phyloP scores from a whole-genome alignment of 2,329 filamentous ascomycete genomes.

The Colletotrichum camelliae region DNA sequence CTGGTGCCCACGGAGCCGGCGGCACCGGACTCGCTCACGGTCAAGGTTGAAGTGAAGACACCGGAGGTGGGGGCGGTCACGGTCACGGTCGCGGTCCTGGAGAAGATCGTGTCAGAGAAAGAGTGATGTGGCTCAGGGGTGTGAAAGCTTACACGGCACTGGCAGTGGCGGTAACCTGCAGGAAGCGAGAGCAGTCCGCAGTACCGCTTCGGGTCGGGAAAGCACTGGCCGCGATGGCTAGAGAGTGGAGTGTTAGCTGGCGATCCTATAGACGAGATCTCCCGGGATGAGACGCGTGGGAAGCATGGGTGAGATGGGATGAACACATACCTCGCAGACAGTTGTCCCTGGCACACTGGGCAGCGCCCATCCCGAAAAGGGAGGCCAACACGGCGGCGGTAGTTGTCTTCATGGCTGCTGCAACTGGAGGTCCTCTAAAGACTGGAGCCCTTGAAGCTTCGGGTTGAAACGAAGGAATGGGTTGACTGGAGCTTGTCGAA shows the following conservation, averaged over 20 bases:
- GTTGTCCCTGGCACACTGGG: conserved; percentile 21
- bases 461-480: conserved; percentile 3
- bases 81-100: conserved; percentile 9
- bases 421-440: not conserved
- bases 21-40: not conserved
- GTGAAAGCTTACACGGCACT: not conserved
- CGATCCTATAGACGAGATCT: not conserved
- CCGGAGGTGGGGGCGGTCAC: conserved; percentile 9
- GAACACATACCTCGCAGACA: conserved; percentile 11
- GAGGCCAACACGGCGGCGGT: conserved; percentile 20
- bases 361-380: conserved; percentile 17
- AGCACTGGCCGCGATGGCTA: conserved; percentile 13
- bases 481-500: conserved; percentile 16
- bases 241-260: not conserved
- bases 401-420: conserved; percentile 16
- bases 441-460: conserved; percentile 1
- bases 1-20: conserved; percentile 7
- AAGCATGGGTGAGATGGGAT: not conserved
- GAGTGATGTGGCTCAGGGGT: not conserved
- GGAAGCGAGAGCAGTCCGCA: conserved; percentile 12
- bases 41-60: conserved; percentile 7
- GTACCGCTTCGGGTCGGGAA: conserved; percentile 9
- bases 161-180: conserved; percentile 8
- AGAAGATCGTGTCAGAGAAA: not conserved
- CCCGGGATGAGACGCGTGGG: not conserved